Base-by-base conservation (phyloP, 129 eudicot species). In the Centrapalus pauciflorus region DNA sequence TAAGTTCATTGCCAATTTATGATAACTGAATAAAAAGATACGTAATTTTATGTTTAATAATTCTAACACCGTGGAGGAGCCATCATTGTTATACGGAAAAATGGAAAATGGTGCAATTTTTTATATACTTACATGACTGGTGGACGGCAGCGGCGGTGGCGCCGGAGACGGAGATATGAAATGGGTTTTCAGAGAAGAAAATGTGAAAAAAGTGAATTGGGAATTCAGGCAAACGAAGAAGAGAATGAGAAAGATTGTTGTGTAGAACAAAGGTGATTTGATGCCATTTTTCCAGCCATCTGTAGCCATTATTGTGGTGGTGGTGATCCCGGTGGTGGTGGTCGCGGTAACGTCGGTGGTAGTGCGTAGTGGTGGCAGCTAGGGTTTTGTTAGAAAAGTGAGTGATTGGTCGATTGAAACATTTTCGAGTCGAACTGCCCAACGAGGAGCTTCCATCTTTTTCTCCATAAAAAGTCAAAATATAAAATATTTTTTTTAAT, bases 211-310 rank as follows among this genome's bases (percentile, higher is more conserved):
- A 16, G 50, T 46, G 65, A 83, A 83, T 21, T 79, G 76, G 35
- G 77, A 46, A 35, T 75, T 72, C 61, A 83, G 77, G 71, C 77
- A 83, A 66, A 35, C 61, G 56, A 72, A 57, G 38, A 83, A 75
- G 71, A 83, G 62, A 41, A 83, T 5, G 38, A 79, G 64, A 34
- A 83, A 79, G 28, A 79, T 21, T 19, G 78, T 38, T 28, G 80
- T 66, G 77, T 69, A 79, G 2, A 73, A 32, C 14, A 78, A 23
- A 19, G 63, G 58, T 50, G 74, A 68, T 29, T 28, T 77, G 55
- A 58, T 66, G 57, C 65, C 27, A 1, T 34, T 72, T 32, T 60
- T 71, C 20, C 28, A 24, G 52, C 72, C 50, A 11, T 57, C 74
- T 16, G 73, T 56, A 5, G 79, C 74, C 79, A 74, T 74, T 17